A percentile compares a stretch with the other conserved stretches of the same genome.
Evolutionary conservation across 805 yeast species (phyloP).

Genomic region (Kluyveromyces aestuarii): DNA sequence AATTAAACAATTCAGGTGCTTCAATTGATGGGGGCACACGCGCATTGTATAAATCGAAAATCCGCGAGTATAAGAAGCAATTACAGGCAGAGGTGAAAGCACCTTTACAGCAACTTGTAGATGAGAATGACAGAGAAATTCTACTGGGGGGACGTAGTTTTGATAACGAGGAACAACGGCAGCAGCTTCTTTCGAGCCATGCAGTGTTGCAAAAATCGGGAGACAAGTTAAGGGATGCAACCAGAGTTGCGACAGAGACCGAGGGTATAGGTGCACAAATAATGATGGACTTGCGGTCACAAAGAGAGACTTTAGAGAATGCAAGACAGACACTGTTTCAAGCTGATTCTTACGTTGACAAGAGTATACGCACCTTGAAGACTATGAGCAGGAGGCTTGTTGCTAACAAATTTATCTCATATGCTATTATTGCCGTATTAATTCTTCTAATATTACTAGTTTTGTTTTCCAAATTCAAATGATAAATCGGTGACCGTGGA

Average conservation of each 20-base stretch:
- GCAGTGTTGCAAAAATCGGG: conserved; percentile 74
- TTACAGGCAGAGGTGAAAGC: conserved; percentile 49
- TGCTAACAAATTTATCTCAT: conserved; percentile 82
- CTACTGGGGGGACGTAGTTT: conserved; percentile 50
- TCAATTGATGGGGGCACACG: conserved; percentile 33
- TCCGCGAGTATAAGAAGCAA: conserved; percentile 60
- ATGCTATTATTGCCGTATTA: conserved; percentile 84
- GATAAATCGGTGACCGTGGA: conserved; percentile 6
- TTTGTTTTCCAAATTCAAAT: conserved; percentile 72
- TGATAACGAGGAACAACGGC: conserved; percentile 58
- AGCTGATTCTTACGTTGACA: conserved; percentile 90
- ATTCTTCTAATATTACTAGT: conserved; percentile 75
- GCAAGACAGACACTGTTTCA: conserved; percentile 79
- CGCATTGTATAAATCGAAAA: conserved; percentile 61
- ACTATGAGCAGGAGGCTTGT: conserved; percentile 90
- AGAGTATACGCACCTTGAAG: conserved; percentile 74
- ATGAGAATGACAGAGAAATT: conserved; percentile 61
- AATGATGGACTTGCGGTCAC: conserved; percentile 79
- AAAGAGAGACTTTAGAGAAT: conserved; percentile 83
- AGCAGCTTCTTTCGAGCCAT: conserved; percentile 67
- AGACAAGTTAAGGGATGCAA: conserved; percentile 78
- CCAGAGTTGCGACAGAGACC: conserved; percentile 85
- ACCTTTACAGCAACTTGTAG: conserved; percentile 47
- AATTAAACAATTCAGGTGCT: conserved; percentile 57
- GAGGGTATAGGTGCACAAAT: conserved; percentile 88